A percentile compares a stretch with the other conserved stretches of the same genome.
These are phyloP conservation scores for Trichosporon sp. DNA, from an alignment of 1,284 basidiomycete species.

Conservation along the genomic window DNA sequence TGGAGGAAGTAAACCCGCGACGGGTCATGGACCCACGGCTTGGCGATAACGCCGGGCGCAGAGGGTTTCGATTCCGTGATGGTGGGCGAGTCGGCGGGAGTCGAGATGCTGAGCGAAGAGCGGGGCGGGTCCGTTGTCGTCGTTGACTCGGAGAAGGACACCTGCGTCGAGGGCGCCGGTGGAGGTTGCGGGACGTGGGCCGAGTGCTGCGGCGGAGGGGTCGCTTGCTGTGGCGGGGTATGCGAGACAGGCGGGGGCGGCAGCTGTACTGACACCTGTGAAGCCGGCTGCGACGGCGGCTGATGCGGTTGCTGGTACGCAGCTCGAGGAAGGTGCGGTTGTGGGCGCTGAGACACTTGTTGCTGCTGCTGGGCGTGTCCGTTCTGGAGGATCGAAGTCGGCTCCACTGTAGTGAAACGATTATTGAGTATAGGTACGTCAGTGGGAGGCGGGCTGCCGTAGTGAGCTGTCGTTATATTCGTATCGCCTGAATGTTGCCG, in stretches of 20 bases:
- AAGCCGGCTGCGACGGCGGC: background rate
- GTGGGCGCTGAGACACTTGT: background rate
- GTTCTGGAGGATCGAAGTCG: constrained; percentile 6
- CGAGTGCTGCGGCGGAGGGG: background rate
- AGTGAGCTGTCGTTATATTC: background rate
- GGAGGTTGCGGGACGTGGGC: background rate
- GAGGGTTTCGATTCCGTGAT: background rate
- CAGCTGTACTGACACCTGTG: background rate
- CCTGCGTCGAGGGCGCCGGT: constrained; percentile 10
- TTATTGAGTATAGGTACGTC: background rate
- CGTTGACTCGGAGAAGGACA: constrained; percentile 3
- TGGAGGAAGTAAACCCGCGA: constrained; percentile 32
- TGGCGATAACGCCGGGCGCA: background rate
- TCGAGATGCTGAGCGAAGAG: background rate
- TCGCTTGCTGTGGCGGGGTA: background rate
- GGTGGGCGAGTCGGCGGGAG: constrained; percentile 11
- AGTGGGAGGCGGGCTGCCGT: background rate
- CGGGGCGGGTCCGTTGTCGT: background rate
- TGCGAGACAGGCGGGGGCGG: background rate
- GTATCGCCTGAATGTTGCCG: constrained; percentile 8
- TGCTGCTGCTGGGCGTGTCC: background rate
- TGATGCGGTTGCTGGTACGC: background rate
- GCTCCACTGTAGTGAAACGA: constrained; percentile 1
- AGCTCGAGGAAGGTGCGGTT: constrained; percentile 1
- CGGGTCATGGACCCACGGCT: constrained; percentile 30